Conservation (phyloP, 306 rosid species). For the Cyclanthera cordifolia region DNA sequence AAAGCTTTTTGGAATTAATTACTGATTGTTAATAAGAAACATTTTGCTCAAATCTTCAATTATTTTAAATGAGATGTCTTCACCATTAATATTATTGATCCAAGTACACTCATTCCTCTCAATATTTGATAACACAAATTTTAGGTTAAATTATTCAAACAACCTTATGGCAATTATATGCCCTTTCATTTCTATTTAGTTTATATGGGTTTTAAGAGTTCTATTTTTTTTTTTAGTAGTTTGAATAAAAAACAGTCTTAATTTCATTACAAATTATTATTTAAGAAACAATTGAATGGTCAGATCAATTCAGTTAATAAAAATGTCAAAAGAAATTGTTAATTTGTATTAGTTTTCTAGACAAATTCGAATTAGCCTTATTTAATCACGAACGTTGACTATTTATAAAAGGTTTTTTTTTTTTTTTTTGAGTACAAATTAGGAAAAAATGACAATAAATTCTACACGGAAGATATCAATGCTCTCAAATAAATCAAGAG, state of each 20-base stretch:
- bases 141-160: neutral
- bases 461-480: too few relatives aligned
- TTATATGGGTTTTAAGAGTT: neutral
- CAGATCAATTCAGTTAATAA: neutral
- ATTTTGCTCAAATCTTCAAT: neutral
- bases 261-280: too few relatives aligned
- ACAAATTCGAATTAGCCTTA: neutral
- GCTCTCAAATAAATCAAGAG: too few relatives aligned
- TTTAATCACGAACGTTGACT: neutral
- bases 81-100: neutral
- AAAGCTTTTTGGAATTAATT: neutral
- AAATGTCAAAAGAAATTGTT: neutral
- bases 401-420: neutral
- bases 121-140: neutral
- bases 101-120: neutral
- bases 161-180: neutral
- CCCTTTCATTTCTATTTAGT: neutral
- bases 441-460: too few relatives aligned
- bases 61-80: neutral
- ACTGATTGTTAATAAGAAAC: neutral
- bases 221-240: too few relatives aligned
- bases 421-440: too few relatives aligned
- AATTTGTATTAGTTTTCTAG: neutral
- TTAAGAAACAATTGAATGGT: neutral
- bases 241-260: too few relatives aligned